phyloP scores from a whole-genome alignment of 2,329 filamentous ascomycete genomes.

The Fusarium sp. region DNA sequence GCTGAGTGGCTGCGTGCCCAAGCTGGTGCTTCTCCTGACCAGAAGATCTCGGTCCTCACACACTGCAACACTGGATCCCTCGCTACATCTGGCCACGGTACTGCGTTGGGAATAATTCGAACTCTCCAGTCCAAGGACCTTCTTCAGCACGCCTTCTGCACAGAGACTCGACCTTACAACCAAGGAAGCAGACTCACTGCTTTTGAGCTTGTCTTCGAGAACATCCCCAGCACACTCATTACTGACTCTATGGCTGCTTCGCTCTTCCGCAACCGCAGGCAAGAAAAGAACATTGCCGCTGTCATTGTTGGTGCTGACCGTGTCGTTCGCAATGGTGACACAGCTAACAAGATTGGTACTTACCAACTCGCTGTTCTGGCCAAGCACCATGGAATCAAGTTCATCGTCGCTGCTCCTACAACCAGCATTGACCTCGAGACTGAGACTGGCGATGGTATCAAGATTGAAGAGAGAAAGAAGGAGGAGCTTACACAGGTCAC shows the following conservation, averaged over 20 bases:
- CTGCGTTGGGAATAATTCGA: conserved; percentile 92
- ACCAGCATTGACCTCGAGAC: conserved; percentile 93
- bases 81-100: conserved; percentile 97
- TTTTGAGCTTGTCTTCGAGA: conserved; percentile 94
- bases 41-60: conserved; percentile 81
- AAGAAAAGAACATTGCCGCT: conserved; percentile 76
- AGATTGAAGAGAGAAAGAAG: conserved; percentile 86
- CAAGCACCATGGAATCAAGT: conserved; percentile 87
- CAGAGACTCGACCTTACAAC: conserved; percentile 97
- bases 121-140: conserved; percentile 74
- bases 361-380: conserved; percentile 94
- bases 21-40: conserved; percentile 56
- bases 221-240: conserved; percentile 89
- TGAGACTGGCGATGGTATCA: conserved; percentile 78
- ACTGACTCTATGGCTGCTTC: conserved; percentile 97
- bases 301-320: conserved; percentile 95
- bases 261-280: conserved; percentile 73
- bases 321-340: conserved; percentile 96
- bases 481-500: conserved; percentile 87
- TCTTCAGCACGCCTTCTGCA: conserved; percentile 90
- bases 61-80: conserved; percentile 99
- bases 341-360: conserved; percentile 98
- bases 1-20: conserved; percentile 82
- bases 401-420: conserved; percentile 92
- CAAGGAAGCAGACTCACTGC: conserved; percentile 95